These are phyloP conservation scores for Lactarius sp. DNA, from an alignment of 768 basidiomycete genomes.

Conservation along the genomic window DNA sequence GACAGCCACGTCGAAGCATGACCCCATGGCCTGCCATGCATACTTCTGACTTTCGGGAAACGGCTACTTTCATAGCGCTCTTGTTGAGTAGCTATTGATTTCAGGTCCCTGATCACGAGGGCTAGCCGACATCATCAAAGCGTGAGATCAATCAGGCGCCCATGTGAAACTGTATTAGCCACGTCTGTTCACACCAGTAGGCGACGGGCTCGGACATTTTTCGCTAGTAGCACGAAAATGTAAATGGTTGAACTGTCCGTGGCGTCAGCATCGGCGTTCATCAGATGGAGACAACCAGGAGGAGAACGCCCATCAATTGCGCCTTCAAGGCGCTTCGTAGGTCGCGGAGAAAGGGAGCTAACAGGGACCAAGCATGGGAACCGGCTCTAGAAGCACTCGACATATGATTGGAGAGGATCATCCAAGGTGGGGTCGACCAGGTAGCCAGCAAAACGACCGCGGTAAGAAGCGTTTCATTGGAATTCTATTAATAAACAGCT, in stretches of 20 bases:
- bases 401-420: not conserved
- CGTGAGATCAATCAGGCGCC: slow-evolving; percentile 16
- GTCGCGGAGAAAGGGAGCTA: slow-evolving; percentile 3
- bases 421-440: not conserved
- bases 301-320: slow-evolving; percentile 1
- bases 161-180: slow-evolving; percentile 18
- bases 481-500: slow-evolving; percentile 25
- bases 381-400: slow-evolving; percentile 6
- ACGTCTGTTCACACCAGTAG: slow-evolving; percentile 12
- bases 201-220: slow-evolving; percentile 15
- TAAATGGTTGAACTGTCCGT: not conserved
- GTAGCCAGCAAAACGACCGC: slow-evolving; percentile 5
- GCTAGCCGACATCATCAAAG: slow-evolving; percentile 6
- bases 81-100: slow-evolving; percentile 5
- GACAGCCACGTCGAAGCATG: not conserved
- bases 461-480: slow-evolving; percentile 15
- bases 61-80: not conserved
- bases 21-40: not conserved
- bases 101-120: slow-evolving; percentile 23
- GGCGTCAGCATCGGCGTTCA: slow-evolving; percentile 13
- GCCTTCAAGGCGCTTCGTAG: slow-evolving; percentile 4
- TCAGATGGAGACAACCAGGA: not conserved
- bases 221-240: not conserved
- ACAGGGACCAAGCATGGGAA: not conserved
- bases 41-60: not conserved